phyloP scores from a whole-genome alignment of 305 asterid genomes.

The Fraxinus floribunda region DNA sequence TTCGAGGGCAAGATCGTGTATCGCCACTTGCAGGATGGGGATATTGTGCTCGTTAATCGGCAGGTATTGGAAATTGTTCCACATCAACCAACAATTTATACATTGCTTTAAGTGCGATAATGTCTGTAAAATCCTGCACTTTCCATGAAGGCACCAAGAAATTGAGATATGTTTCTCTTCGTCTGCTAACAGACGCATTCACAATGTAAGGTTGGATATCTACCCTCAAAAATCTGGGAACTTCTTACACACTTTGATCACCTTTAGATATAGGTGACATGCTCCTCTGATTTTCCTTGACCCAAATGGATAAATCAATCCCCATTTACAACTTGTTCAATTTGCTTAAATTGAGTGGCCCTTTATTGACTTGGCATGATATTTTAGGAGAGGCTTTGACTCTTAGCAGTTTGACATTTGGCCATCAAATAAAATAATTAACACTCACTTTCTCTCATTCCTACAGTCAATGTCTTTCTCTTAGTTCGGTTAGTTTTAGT shows the following conservation, averaged over 20 bases:
- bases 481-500: background rate
- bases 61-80: constrained; percentile 55
- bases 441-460: background rate
- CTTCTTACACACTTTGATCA: background rate
- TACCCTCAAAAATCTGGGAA: background rate
- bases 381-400: background rate
- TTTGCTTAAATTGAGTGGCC: background rate
- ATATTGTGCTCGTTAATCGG: constrained; percentile 92
- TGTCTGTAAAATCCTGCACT: background rate
- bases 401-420: background rate
- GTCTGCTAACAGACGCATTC: background rate
- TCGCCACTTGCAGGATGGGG: constrained; percentile 98
- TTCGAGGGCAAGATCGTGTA: constrained; percentile 79
- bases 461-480: background rate
- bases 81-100: constrained; percentile 7
- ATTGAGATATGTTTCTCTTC: background rate
- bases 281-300: background rate
- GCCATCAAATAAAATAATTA: background rate
- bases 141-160: background rate
- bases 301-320: background rate
- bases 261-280: background rate
- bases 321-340: background rate
- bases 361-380: background rate
- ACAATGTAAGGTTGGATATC: background rate
- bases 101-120: constrained; percentile 9